Conservation (phyloP, 2,329 filamentous ascomycete species). For the Colletotrichum tamarilloi region DNA sequence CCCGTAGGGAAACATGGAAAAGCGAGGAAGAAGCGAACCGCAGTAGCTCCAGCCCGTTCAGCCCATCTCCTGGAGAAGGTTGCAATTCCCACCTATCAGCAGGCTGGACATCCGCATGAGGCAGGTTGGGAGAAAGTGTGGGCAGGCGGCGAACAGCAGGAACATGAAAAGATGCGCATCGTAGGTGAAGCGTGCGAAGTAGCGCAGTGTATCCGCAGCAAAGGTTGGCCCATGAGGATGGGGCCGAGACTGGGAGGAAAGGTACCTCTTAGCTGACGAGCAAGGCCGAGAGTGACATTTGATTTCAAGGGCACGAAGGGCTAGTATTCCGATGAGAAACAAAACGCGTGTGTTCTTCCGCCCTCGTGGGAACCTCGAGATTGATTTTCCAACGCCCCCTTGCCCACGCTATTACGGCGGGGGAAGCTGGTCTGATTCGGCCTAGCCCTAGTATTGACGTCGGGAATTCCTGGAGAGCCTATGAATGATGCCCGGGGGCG, state of each 20-base stretch:
- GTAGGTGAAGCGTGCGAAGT: not conserved
- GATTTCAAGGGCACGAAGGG: not conserved
- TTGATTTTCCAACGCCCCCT: constrained; percentile 1
- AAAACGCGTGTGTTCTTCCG: not conserved
- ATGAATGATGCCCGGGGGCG: not conserved
- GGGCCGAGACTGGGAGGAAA: not conserved
- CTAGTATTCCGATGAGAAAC: constrained; percentile 11
- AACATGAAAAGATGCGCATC: constrained; percentile 18
- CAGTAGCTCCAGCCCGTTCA: constrained; percentile 19
- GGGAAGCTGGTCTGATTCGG: constrained; percentile 22
- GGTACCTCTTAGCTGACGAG: constrained; percentile 9
- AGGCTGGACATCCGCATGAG: constrained; percentile 41
- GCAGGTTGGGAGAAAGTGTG: constrained; percentile 38
- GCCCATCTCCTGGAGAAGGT: constrained; percentile 24
- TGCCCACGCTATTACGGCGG: constrained; percentile 17
- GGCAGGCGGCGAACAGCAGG: constrained; percentile 29
- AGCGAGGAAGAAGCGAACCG: constrained; percentile 7
- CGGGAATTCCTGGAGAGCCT: not conserved
- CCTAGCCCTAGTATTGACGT: constrained; percentile 6
- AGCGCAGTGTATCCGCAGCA: constrained; percentile 3
- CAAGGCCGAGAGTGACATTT: not conserved
- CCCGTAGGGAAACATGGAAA: constrained; percentile 1
- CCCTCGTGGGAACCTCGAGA: constrained; percentile 3
- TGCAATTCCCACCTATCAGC: constrained; percentile 43
- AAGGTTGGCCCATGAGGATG: not conserved